phyloP scores from a whole-genome alignment of 257 asterid species.

The Eucommia ulmoides region DNA sequence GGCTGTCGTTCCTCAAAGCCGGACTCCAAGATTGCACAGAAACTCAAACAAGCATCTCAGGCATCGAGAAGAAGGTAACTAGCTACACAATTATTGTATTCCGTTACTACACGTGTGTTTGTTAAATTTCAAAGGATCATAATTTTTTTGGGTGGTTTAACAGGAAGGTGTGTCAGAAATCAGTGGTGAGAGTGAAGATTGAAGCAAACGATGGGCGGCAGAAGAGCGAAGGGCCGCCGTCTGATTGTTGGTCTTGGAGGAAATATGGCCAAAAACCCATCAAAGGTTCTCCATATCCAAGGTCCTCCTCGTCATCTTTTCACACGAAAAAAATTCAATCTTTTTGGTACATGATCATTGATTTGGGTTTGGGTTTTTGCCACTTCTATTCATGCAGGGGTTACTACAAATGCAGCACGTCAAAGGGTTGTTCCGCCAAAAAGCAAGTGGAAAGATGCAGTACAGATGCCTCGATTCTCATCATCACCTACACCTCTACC shows the following conservation, averaged over 20 bases:
- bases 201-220: conserved; percentile 33
- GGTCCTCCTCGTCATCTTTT: conserved; percentile 25
- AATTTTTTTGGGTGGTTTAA: neutral
- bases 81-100: neutral
- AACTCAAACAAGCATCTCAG: conserved; percentile 12
- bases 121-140: neutral
- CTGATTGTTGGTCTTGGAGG: conserved; percentile 70
- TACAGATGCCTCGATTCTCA: conserved; percentile 51
- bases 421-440: conserved; percentile 71
- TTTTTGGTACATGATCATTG: too few relatives aligned
- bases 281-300: conserved; percentile 67
- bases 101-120: neutral
- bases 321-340: neutral
- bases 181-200: conserved; percentile 43
- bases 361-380: neutral
- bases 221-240: conserved; percentile 30
- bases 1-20: conserved; percentile 11
- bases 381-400: conserved; percentile 30
- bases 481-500: conserved; percentile 55
- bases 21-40: conserved; percentile 12
- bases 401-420: conserved; percentile 74
- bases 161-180: conserved; percentile 45
- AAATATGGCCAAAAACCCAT: conserved; percentile 77
- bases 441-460: conserved; percentile 75
- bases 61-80: conserved; percentile 43